Percentiles rank a stretch among this genome's conserved stretches.
These are phyloP conservation scores for Phytopythium aichiense DNA, from an alignment of 352 stramenopile genomes.

Conservation along the genomic window DNA sequence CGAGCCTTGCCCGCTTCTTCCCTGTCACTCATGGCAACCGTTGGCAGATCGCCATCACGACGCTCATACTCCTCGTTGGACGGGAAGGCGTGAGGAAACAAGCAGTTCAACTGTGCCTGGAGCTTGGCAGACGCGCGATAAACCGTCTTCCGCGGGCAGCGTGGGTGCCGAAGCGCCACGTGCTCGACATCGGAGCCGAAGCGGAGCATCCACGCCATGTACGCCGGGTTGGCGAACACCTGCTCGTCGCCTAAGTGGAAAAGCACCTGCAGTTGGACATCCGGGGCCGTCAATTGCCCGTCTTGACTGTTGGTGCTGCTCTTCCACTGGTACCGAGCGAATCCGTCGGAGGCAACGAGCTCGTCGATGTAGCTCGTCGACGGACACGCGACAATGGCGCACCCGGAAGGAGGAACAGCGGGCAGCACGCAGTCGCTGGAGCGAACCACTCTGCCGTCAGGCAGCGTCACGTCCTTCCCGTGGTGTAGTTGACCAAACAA, in stretches of 20 bases:
- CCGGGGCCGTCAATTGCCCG: slow-evolving; percentile 9
- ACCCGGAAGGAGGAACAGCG: slow-evolving; percentile 44
- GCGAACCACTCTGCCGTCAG: slow-evolving; percentile 54
- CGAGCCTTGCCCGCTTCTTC: not conserved
- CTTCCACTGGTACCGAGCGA: slow-evolving; percentile 35
- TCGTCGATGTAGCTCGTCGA: slow-evolving; percentile 56
- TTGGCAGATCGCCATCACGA: slow-evolving; percentile 12
- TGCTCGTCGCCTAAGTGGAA: slow-evolving; percentile 50
- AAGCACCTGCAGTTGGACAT: slow-evolving; percentile 52
- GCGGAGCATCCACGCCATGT: slow-evolving; percentile 44
- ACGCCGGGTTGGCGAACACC: slow-evolving; percentile 55
- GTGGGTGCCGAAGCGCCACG: slow-evolving; percentile 43
- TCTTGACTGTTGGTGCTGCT: slow-evolving; percentile 3
- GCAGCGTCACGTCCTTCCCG: slow-evolving; percentile 70
- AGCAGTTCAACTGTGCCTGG: slow-evolving; percentile 59
- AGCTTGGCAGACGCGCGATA: slow-evolving; percentile 68
- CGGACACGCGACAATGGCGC: slow-evolving; percentile 58
- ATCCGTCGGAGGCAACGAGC: slow-evolving; percentile 34
- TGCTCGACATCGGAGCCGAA: slow-evolving; percentile 64
- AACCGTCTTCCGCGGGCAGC: slow-evolving; percentile 60
- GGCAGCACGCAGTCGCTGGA: slow-evolving; percentile 70
- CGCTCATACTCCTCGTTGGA: slow-evolving; percentile 45
- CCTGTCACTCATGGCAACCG: not conserved
- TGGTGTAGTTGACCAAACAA: slow-evolving; percentile 78
- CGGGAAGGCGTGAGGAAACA: slow-evolving; percentile 63